A percentile compares a stretch with the other conserved stretches of the same genome.
phyloP scores from a whole-genome alignment of 305 asterid species.

The Nicotiana rustica region DNA sequence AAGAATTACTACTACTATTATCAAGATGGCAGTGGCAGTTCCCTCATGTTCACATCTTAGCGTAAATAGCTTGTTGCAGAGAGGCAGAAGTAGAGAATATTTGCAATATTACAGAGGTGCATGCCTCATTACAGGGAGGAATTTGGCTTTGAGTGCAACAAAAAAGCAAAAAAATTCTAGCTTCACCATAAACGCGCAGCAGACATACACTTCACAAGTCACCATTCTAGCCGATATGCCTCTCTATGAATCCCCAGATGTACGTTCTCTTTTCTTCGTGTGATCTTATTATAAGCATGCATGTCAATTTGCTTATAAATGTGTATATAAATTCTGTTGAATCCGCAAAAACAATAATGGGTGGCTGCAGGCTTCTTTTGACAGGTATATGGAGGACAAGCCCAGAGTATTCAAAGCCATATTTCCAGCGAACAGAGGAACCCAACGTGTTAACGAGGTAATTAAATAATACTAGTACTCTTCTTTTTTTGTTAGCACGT shows the following conservation, averaged over 20 bases:
- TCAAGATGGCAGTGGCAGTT: neutral
- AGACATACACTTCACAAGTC: slow-evolving; percentile 17
- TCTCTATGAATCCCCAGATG: slow-evolving; percentile 37
- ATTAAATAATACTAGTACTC: neutral
- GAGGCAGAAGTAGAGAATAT: neutral
- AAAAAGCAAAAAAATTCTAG: neutral
- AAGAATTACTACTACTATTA: neutral
- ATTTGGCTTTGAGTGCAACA: neutral
- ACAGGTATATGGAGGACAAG: slow-evolving; percentile 33
- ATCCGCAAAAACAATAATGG: too few relatives aligned
- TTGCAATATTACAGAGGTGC: neutral
- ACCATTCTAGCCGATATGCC: slow-evolving; percentile 34
- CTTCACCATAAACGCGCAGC: slow-evolving; percentile 7
- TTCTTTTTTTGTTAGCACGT: neutral
- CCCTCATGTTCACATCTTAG: neutral
- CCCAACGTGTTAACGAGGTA: slow-evolving; percentile 35
- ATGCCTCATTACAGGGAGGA: neutral
- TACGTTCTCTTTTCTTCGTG: neutral
- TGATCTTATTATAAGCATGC: too few relatives aligned
- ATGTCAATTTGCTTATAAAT: too few relatives aligned
- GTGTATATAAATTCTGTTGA: neutral
- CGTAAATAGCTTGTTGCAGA: neutral
- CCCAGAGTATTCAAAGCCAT: slow-evolving; percentile 32
- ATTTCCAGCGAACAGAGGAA: slow-evolving; percentile 30
- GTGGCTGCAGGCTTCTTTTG: slow-evolving; percentile 33